Percentiles rank a stretch among this genome's conserved stretches.
These are phyloP conservation scores for Hamiltosporidium tvaerminnensis DNA, from an alignment of 371 early-diverging fungal species.

Conservation along the genomic window DNA sequence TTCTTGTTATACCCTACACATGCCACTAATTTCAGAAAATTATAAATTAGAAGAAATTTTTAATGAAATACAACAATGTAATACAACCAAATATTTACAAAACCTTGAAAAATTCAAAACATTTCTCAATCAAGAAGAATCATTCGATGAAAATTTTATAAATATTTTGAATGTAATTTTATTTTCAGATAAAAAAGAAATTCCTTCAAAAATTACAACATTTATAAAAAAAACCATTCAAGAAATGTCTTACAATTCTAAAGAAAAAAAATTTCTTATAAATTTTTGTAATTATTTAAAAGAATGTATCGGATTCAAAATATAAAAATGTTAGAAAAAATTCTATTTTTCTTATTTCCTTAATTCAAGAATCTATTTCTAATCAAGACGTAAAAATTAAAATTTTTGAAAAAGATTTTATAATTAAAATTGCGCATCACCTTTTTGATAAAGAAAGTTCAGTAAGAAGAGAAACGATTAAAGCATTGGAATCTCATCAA, in stretches of 20 bases:
- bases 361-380: background rate
- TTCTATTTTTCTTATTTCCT: slow-evolving; percentile 8
- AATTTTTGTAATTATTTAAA: slow-evolving; percentile 10
- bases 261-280: background rate
- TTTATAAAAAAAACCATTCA: slow-evolving; percentile 22
- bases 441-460: slow-evolving; percentile 39
- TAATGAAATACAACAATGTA: slow-evolving; percentile 29
- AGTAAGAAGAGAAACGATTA: slow-evolving; percentile 38
- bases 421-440: slow-evolving; percentile 26
- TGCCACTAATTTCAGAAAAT: no score
- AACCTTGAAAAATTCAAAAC: background rate
- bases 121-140: slow-evolving; percentile 1
- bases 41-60: slow-evolving; percentile 16
- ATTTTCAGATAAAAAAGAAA: slow-evolving; percentile 3
- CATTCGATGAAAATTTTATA: slow-evolving; percentile 1
- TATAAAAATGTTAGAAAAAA: slow-evolving; percentile 12
- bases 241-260: slow-evolving; percentile 2
- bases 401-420: background rate
- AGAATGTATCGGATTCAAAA: slow-evolving; percentile 6
- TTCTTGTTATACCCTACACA: no score
- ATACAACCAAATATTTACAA: slow-evolving; percentile 5
- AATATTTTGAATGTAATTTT: slow-evolving; percentile 14
- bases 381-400: background rate
- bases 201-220: slow-evolving; percentile 17
- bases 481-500: slow-evolving; percentile 21